Evolutionary conservation across 352 stramenopile species (phyloP).

Genomic region (Phytophthora meadii): DNA sequence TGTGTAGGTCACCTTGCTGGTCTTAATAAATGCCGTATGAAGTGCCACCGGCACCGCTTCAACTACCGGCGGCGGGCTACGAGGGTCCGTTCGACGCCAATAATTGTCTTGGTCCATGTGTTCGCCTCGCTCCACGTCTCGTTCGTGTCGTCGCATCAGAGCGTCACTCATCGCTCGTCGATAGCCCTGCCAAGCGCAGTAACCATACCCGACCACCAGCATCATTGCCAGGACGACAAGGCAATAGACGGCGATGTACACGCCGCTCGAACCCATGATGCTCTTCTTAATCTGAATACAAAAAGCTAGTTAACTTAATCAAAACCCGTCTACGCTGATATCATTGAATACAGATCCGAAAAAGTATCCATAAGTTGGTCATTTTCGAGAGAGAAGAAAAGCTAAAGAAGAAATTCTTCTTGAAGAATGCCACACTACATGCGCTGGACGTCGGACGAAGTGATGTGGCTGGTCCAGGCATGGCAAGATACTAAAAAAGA

Average conservation of each 20-base stretch:
- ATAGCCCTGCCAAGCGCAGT: constrained; percentile 36
- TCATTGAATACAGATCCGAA: too few relatives aligned
- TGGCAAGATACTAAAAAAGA: constrained; percentile 13
- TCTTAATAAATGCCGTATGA: constrained; percentile 13
- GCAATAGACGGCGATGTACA: constrained; percentile 42
- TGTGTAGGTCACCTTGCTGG: constrained; percentile 11
- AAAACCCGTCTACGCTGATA: too few relatives aligned
- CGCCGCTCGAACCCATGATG: constrained; percentile 20
- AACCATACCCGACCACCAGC: constrained; percentile 28
- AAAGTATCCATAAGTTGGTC: too few relatives aligned
- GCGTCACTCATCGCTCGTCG: constrained; percentile 33
- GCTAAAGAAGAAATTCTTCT: background rate
- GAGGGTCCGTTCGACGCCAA: constrained; percentile 27
- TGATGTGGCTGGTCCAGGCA: constrained; percentile 20
- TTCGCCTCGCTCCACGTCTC: constrained; percentile 33
- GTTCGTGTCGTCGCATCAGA: constrained; percentile 37
- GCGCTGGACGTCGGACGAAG: constrained; percentile 18
- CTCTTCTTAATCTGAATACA: too few relatives aligned
- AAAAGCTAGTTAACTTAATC: too few relatives aligned
- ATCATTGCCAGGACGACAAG: constrained; percentile 41
- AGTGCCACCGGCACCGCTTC: constrained; percentile 19
- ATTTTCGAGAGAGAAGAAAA: constrained; percentile 2
- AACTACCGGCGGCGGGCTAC: constrained; percentile 9
- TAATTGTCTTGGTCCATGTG: constrained; percentile 34
- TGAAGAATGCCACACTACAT: background rate